Percentiles rank a stretch among this genome's conserved stretches.
phyloP scores from a whole-genome alignment of 352 stramenopile species.

The Globisporangium polare region DNA sequence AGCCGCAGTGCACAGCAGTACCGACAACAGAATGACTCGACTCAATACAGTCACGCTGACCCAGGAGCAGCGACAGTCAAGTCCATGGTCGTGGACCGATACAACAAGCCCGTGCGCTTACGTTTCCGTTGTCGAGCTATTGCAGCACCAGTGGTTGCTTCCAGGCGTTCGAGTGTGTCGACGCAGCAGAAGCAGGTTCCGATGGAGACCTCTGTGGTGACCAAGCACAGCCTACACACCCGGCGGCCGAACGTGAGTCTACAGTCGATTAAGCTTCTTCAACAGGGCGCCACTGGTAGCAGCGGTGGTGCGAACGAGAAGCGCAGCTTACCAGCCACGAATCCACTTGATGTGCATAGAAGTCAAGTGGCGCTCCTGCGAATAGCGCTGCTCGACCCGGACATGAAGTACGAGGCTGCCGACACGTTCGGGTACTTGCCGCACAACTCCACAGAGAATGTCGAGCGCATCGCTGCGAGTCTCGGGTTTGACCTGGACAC shows the following conservation, averaged over 20 bases:
- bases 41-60: neutral
- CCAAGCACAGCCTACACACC: constrained; percentile 5
- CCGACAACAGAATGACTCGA: neutral
- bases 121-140: constrained; percentile 19
- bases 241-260: constrained; percentile 9
- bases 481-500: constrained; percentile 83
- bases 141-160: neutral
- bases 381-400: constrained; percentile 43
- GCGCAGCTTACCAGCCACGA: neutral
- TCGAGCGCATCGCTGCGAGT: constrained; percentile 61
- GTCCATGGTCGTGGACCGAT: constrained; percentile 18
- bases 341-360: neutral
- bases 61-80: neutral
- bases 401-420: constrained; percentile 70
- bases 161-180: constrained; percentile 1
- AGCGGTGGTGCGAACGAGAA: too few species aligned
- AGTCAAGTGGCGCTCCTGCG: constrained; percentile 37
- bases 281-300: neutral
- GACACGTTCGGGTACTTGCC: constrained; percentile 87
- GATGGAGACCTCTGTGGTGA: neutral
- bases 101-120: constrained; percentile 17
- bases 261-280: constrained; percentile 12
- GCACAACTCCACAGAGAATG: constrained; percentile 52
- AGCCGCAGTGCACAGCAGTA: neutral
- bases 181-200: neutral